These are phyloP conservation scores for Cladorrhinum samala DNA, from an alignment of 495 filamentous ascomycete species.

Conservation along the genomic window DNA sequence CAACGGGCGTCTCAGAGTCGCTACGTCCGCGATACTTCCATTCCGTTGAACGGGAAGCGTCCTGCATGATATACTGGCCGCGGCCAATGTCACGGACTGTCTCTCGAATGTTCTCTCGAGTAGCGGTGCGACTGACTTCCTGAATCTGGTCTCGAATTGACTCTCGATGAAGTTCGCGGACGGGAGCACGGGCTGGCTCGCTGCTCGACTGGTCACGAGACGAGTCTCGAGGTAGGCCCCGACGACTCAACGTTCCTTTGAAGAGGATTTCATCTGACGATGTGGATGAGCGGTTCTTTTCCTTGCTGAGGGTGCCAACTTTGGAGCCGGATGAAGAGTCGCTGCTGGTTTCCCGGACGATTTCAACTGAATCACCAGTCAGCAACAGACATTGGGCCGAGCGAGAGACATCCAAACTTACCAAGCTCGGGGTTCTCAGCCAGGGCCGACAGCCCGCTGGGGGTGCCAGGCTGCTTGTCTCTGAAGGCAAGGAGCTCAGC, in stretches of 20 bases:
- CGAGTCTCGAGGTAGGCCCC: slow-evolving; percentile 10
- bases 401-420: slow-evolving; percentile 13
- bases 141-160: slow-evolving; percentile 2
- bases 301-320: neutral
- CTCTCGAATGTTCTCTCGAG: neutral
- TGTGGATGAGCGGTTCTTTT: neutral
- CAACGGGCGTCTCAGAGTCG: slow-evolving; percentile 26
- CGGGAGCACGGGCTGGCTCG: slow-evolving; percentile 1
- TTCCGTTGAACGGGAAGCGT: slow-evolving; percentile 16
- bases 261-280: slow-evolving; percentile 25
- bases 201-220: neutral
- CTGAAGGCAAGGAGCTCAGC: slow-evolving; percentile 34
- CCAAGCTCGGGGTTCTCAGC: slow-evolving; percentile 29
- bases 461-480: neutral
- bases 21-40: slow-evolving; percentile 41
- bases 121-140: too few species aligned
- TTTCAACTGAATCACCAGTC: slow-evolving; percentile 15
- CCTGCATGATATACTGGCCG: neutral
- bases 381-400: neutral
- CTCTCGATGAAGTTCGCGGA: slow-evolving; percentile 4
- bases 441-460: slow-evolving; percentile 12
- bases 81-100: neutral
- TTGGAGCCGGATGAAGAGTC: slow-evolving; percentile 12
- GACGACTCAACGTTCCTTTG: slow-evolving; percentile 25
- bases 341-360: slow-evolving; percentile 19